Evolutionary conservation across 192 early-diverging fungal genomes (phyloP).

Genomic region (Funneliformis geosporum): DNA sequence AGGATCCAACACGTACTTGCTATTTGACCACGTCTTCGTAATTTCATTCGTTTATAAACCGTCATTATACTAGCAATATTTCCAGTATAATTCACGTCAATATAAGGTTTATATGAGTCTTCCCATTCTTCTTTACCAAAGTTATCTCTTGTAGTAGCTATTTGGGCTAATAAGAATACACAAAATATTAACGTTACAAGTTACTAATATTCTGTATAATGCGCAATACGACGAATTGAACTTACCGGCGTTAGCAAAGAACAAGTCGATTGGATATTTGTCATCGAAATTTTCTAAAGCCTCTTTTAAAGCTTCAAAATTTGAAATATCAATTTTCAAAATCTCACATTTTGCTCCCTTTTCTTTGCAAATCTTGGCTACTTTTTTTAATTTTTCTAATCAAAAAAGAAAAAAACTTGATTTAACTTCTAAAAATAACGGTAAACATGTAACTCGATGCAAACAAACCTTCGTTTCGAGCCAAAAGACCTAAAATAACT

Average conservation of each 20-base stretch:
- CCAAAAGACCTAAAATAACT: constrained; percentile 30
- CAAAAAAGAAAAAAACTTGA: not conserved
- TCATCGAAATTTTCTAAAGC: constrained; percentile 31
- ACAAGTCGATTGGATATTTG: constrained; percentile 31
- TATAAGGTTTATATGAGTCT: constrained; percentile 10
- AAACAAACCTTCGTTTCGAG: constrained; percentile 13
- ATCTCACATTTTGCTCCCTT: constrained; percentile 5
- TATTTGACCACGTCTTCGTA: constrained; percentile 33
- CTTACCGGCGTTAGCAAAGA: constrained; percentile 39
- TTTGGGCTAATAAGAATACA: constrained; percentile 17
- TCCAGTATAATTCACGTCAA: constrained; percentile 29
- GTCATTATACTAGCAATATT: constrained; percentile 32
- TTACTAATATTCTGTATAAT: no score
- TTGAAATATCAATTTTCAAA: constrained; percentile 23
- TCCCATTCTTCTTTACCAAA: constrained; percentile 2
- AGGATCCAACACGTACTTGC: constrained; percentile 29
- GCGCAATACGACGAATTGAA: not conserved
- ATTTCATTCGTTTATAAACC: constrained; percentile 33
- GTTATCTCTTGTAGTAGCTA: constrained; percentile 15
- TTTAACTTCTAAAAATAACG: not conserved
- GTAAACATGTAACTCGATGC: no score
- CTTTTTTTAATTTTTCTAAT: constrained; percentile 8
- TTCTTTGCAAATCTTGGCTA: not conserved
- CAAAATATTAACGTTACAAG: not conserved
- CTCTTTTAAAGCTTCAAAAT: constrained; percentile 15